Percentiles rank a stretch among this genome's conserved stretches.
Conservation (phyloP, 2,329 filamentous ascomycete genomes). For the Kalmusia sp. region DNA sequence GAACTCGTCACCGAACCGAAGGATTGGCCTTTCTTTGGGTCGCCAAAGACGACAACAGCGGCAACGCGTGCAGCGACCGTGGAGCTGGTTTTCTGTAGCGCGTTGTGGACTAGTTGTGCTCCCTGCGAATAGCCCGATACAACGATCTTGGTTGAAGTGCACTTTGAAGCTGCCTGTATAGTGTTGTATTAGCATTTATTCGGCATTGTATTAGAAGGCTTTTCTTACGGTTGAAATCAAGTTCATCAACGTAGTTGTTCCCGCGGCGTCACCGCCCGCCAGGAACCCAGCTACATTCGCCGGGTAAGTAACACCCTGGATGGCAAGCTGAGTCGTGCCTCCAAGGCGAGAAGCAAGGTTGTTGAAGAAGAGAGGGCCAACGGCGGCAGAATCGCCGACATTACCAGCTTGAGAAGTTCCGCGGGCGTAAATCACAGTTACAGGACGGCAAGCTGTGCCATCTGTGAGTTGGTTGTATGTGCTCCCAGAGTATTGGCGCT, state of each 20-base stretch:
- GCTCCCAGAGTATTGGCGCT: neutral
- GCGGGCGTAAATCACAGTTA: slow-evolving; percentile 56
- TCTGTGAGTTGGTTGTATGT: slow-evolving; percentile 1
- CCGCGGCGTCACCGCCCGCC: slow-evolving; percentile 50
- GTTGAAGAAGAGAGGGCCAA: slow-evolving; percentile 54
- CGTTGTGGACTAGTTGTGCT: slow-evolving; percentile 54
- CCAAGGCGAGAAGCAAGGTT: slow-evolving; percentile 49
- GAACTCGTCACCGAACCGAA: slow-evolving; percentile 36
- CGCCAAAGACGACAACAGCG: slow-evolving; percentile 46
- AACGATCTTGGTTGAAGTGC: slow-evolving; percentile 39
- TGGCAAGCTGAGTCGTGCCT: slow-evolving; percentile 47
- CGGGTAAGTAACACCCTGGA: slow-evolving; percentile 61
- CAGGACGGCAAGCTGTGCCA: neutral
- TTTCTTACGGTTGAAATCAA: slow-evolving; percentile 16
- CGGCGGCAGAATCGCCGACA: slow-evolving; percentile 54
- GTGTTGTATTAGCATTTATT: no score
- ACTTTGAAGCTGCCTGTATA: slow-evolving; percentile 24
- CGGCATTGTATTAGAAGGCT: no score
- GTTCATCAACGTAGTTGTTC: slow-evolving; percentile 51
- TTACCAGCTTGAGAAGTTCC: slow-evolving; percentile 60
- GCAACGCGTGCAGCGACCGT: slow-evolving; percentile 27
- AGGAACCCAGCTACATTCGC: slow-evolving; percentile 52
- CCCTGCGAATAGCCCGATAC: slow-evolving; percentile 46
- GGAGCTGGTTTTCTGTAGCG: slow-evolving; percentile 40
- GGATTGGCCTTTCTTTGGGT: slow-evolving; percentile 40